Base-by-base conservation (phyloP, 2,329 filamentous ascomycete species). In the Clarireedia monteithiana region DNA sequence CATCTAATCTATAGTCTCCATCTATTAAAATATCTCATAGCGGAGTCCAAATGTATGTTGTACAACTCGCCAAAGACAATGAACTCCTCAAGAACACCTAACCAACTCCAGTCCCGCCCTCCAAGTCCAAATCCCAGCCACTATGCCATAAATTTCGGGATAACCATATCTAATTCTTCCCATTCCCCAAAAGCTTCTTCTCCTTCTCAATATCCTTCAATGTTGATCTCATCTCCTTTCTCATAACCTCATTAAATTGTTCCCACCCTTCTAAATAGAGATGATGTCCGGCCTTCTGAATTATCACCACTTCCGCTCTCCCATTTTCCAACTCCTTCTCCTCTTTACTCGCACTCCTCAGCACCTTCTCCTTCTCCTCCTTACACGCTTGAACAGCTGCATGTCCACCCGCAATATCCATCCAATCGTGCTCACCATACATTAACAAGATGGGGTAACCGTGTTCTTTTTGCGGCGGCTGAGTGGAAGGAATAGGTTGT, bases 401-500 rank as follows among this genome's bases (percentile, higher is more conserved):
- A 48, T 85, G 82, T 0, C 94, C 94, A 27, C 91, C 94, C 0
- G 84, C 83, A 7, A 94, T 85, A 63, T 99, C 94, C 94, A 99
- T 99, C 94, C 94, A 99, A 75, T 99, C 94, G 67, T 94, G 85
- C 66, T 97, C 91, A 60, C 94, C 94, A 68, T 99, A 99, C 88
- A 97, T 91, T 69, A 99, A 82, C 7, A 97, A 81, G 34, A 97
- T 77, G 0, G 94, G 92, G 50, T 91, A 77, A 1, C 91, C 91
- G 0, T 79, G 87, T 53, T 70, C 68, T 45, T 66, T 69, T 27
- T 48, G 57, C 17, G 38, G 38, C n/a, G 39, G 30, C 17, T 50
- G 14, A 24, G 57, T 27, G 9, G 55, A 12, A 17, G 58, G 70
- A 62, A 60, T 71, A 62, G 49, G 66, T 69, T 95, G 89, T n/a